Base-by-base conservation (phyloP, 2,329 filamentous ascomycete genomes). In the Cladosporium colombiae region DNA sequence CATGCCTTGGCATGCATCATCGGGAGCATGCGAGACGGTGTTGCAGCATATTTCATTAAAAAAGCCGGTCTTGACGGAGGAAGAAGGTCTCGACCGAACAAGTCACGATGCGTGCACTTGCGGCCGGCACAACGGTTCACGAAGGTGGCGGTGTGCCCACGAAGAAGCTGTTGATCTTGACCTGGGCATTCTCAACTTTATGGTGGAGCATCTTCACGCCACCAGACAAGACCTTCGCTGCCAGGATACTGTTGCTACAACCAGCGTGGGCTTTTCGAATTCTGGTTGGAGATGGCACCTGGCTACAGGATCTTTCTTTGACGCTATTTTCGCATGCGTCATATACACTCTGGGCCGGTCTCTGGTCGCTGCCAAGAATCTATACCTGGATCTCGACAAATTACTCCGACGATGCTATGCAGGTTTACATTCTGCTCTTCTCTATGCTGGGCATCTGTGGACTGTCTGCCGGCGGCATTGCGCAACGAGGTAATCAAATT, bases 191-290 rank as follows among this genome's bases (percentile, higher is more conserved):
- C 23, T 66, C 62, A 29, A 73, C 71, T 33, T 31, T 72, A 7
- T 63, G 74, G 53, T 76, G 74, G 74, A 74, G 69, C 68, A 71
- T 75, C 62, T 76, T 76, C 68, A 73, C 71, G 8, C 69, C 70
- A 25, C 74, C 74, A 10, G 60, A 69, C 23, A 69, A 67, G 49
- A 76, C 74, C n/a, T 73, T 74, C 37, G 69, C 72, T 8, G 71
- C 70, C 5, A 65, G 74, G 37, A 63, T 72, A n/a, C 13, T 74
- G 6, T 66, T 76, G 5, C 70, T 76, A 31, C 74, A 76, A 61
- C 74, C 74, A 21, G 55, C 71, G 35, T 76, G 74, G 74, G 27
- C 70, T 2, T 16, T 73, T 3, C 70, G 74, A 13, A 69, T 71
- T 1, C 53, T 69, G 11, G 40, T n/a, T 11, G 27, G 65, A 16